Evolutionary conservation across 192 early-diverging fungal species (phyloP).

Genomic region (Gamsiella multidivaricata): DNA sequence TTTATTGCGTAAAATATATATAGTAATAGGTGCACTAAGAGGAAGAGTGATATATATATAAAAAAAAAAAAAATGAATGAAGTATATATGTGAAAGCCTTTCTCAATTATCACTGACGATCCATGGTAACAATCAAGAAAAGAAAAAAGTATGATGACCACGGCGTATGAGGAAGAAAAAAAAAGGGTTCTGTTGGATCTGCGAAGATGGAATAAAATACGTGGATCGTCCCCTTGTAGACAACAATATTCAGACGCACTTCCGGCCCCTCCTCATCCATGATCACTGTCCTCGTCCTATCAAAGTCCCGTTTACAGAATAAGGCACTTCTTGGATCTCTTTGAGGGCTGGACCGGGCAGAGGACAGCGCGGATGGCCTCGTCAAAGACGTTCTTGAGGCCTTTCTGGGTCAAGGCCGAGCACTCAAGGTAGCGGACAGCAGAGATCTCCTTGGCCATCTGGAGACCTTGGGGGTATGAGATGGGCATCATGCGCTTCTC

Average conservation of each 20-base stretch:
- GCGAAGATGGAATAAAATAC: no score
- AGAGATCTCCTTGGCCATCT: slow-evolving; percentile 88
- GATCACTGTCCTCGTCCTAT: background rate
- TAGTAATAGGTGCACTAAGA: background rate
- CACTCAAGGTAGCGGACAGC: slow-evolving; percentile 97
- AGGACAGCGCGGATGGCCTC: slow-evolving; percentile 97
- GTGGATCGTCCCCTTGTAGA: no score
- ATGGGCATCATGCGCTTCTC: slow-evolving; percentile 91
- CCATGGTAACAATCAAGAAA: no score
- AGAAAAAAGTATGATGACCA: no score
- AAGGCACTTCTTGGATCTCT: slow-evolving; percentile 77
- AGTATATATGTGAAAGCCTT: no score
- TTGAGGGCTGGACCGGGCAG: slow-evolving; percentile 71
- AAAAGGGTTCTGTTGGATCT: no score
- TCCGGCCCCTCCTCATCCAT: no score
- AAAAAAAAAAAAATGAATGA: background rate
- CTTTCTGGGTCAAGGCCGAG: slow-evolving; percentile 97
- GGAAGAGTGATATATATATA: background rate
- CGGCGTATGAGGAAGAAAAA: no score
- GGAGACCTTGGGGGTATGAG: slow-evolving; percentile 86
- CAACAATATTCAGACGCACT: no score
- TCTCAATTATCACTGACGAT: no score
- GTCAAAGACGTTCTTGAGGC: slow-evolving; percentile 98
- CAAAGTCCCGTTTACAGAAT: slow-evolving; percentile 68
- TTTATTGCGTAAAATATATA: background rate